Evolutionary conservation across 2,329 filamentous ascomycete species (phyloP), one percentile per base, ranked within the genome.

Genomic region (Fusarium miscanthi): DNA sequence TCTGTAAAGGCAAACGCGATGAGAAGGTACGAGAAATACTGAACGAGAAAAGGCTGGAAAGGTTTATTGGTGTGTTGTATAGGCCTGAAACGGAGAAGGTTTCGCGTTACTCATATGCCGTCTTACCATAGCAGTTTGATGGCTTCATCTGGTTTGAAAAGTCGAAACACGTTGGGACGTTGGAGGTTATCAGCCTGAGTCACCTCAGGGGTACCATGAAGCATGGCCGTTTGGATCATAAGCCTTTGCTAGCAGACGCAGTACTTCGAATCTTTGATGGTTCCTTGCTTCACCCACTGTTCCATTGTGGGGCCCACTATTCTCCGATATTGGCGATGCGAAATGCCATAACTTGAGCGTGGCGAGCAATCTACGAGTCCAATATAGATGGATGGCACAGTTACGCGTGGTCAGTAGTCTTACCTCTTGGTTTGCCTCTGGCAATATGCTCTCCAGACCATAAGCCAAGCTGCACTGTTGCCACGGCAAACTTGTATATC

Each of bases 51-150:
- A 53, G 49, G 7, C 49, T 70, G 16, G 70, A 73, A 58, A 59
- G 66, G n/a, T 73, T 70, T 27, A 73, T 73, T 17, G 58, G 70
- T 16, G 66, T 73, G 21, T 12, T 73, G 38, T 74, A 71, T 8
- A 74, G 53, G 41, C 62, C 58, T 12, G 42, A 57, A 16, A 71
- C 58, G 8, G 70, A 70, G 23, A 70, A 62, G 58, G 61, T 51
- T n/a, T 73, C 61, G 4, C 70, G 73, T 54, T 73, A 73, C 41
- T 71, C 66, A 14, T 54, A 66, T 40, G 66, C 70, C 6, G 35
- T 63, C 23, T 38, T 67, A 25, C 66, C 58, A 16, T 66, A 63
- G 11, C 70, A 73, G 41, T 73, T 71, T 48, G 70, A 73, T 63
- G 58, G 61, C 16, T 73, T 54, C 17, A 54, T 73, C 31, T 73